These are phyloP conservation scores for Fusarium keratoplasticum DNA, from an alignment of 2,329 filamentous ascomycete species.

Conservation along the genomic window DNA sequence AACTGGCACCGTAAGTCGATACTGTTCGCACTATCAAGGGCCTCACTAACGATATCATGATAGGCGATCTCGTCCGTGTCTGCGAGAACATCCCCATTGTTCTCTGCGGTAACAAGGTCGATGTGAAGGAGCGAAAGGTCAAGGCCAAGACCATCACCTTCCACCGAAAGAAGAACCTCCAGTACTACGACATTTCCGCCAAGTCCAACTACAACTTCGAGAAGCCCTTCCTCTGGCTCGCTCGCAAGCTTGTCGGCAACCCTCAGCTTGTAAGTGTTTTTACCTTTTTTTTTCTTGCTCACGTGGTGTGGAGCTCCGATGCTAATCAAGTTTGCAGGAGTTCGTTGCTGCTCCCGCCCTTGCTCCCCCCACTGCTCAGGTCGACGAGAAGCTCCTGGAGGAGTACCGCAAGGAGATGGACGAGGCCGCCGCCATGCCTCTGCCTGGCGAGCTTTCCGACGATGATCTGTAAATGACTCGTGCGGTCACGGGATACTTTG, in stretches of 20 bases:
- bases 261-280: slow-evolving; percentile 54
- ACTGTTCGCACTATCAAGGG: not conserved
- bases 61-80: slow-evolving; percentile 97
- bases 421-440: slow-evolving; percentile 81
- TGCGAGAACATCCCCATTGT: slow-evolving; percentile 99
- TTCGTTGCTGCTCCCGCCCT: slow-evolving; percentile 96
- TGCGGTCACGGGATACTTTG: slow-evolving; percentile 43
- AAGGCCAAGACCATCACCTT: slow-evolving; percentile 99
- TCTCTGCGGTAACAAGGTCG: slow-evolving; percentile 98
- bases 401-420: slow-evolving; percentile 92
- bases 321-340: slow-evolving; percentile 69
- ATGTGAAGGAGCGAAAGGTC: slow-evolving; percentile 99
- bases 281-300: not conserved
- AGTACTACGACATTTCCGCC: slow-evolving; percentile 99
- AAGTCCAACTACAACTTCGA: slow-evolving; percentile 99
- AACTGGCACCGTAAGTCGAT: slow-evolving; percentile 96
- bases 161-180: slow-evolving; percentile 99
- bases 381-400: slow-evolving; percentile 85
- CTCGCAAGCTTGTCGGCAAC: slow-evolving; percentile 98
- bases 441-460: slow-evolving; percentile 94
- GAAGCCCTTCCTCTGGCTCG: slow-evolving; percentile 99
- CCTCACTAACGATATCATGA: slow-evolving; percentile 29
- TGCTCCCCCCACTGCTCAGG: slow-evolving; percentile 89
- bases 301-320: slow-evolving; percentile 1
- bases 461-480: slow-evolving; percentile 67